Conservation (phyloP, 805 yeast genomes). For the Aciculoconidium aculeatum region DNA sequence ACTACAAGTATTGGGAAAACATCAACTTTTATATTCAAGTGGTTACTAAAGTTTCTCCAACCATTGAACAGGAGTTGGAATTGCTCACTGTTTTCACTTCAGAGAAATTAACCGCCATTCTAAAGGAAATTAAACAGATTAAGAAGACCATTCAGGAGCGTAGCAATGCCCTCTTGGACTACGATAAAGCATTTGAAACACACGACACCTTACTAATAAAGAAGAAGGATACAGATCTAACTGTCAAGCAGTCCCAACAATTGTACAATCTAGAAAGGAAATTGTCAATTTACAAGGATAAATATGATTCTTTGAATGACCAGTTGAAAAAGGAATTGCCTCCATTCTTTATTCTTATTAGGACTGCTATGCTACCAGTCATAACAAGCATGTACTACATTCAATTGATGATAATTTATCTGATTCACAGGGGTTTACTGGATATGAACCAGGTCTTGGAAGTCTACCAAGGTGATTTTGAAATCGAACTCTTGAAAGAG, state of each 20-base stretch:
- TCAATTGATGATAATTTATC: slow-evolving; percentile 30
- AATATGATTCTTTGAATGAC: slow-evolving; percentile 32
- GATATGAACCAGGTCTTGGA: slow-evolving; percentile 11
- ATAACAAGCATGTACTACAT: slow-evolving; percentile 31
- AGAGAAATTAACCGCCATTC: slow-evolving; percentile 12
- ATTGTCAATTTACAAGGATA: slow-evolving; percentile 14
- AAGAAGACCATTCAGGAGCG: slow-evolving; percentile 23
- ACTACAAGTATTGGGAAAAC: slow-evolving; percentile 16
- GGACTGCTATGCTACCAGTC: slow-evolving; percentile 25
- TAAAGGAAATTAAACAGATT: slow-evolving; percentile 16
- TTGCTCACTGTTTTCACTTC: slow-evolving; percentile 7
- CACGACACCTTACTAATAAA: slow-evolving; percentile 25
- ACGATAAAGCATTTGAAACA: slow-evolving; percentile 27
- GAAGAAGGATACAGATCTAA: slow-evolving; percentile 28
- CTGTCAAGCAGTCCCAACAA: slow-evolving; percentile 24
- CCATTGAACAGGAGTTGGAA: slow-evolving; percentile 10
- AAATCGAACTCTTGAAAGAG: slow-evolving; percentile 2
- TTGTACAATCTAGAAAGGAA: slow-evolving; percentile 20
- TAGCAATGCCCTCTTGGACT: slow-evolving; percentile 30
- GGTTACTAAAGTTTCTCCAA: slow-evolving; percentile 10
- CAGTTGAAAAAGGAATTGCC: slow-evolving; percentile 45
- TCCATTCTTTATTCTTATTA: slow-evolving; percentile 28
- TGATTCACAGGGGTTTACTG: slow-evolving; percentile 17
- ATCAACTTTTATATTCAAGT: slow-evolving; percentile 14
- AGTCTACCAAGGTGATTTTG: slow-evolving; percentile 6